phyloP scores from a whole-genome alignment of 2,329 filamentous ascomycete genomes.

The Neurospora crassa region DNA sequence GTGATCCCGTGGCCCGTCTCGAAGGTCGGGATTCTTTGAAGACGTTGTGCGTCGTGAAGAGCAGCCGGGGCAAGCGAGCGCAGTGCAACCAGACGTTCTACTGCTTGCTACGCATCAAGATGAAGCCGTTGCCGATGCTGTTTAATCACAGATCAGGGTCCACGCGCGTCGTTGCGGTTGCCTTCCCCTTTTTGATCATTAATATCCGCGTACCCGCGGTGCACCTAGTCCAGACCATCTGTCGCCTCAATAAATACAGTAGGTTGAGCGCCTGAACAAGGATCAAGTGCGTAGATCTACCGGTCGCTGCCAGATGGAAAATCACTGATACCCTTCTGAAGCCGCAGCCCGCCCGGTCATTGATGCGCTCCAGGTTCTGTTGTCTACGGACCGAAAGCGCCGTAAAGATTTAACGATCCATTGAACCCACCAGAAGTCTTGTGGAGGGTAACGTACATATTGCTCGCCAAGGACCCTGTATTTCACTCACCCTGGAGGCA shows the following conservation, averaged over 20 bases:
- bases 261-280: background rate
- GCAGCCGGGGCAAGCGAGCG: background rate
- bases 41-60: background rate
- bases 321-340: background rate
- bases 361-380: background rate
- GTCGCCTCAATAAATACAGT: background rate
- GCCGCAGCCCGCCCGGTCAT: background rate
- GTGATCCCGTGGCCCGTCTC: background rate
- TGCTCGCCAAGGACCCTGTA: background rate
- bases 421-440: background rate
- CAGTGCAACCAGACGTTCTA: background rate
- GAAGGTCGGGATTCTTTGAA: background rate
- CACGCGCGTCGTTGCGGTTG: background rate
- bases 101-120: background rate
- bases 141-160: background rate
- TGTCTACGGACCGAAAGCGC: background rate
- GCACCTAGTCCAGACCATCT: background rate
- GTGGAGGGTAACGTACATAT: background rate
- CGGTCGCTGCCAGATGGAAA: background rate
- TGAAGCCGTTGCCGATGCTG: background rate
- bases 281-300: background rate
- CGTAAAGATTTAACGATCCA: background rate
- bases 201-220: background rate
- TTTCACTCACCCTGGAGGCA: background rate
- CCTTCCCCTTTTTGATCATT: background rate